These are phyloP conservation scores for Saccharomycopsis guyanensis DNA, from an alignment of 805 yeast species.

Conservation along the genomic window DNA sequence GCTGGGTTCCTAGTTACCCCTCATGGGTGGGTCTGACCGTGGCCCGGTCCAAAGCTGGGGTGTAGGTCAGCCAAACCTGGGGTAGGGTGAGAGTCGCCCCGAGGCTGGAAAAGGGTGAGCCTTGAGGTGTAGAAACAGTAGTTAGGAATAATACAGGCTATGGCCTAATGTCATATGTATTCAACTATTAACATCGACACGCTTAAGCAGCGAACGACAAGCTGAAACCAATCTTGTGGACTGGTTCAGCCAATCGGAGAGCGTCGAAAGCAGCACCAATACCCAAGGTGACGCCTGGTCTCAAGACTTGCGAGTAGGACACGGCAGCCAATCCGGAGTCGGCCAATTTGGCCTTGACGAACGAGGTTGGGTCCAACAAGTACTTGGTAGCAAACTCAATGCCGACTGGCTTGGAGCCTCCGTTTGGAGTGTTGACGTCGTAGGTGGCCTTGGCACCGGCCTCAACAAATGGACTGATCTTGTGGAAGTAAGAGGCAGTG, in stretches of 20 bases:
- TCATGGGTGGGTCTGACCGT: too few relatives aligned
- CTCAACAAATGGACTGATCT: slow-evolving; percentile 83
- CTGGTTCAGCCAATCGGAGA: slow-evolving; percentile 85
- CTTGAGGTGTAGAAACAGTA: too few relatives aligned
- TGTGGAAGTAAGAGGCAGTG: slow-evolving; percentile 96
- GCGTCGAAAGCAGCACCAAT: slow-evolving; percentile 97
- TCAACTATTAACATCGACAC: too few relatives aligned
- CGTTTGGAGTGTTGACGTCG: slow-evolving; percentile 65
- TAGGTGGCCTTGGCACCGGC: slow-evolving; percentile 97
- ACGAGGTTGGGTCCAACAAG: slow-evolving; percentile 77
- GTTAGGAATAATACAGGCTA: background rate
- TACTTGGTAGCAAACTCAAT: slow-evolving; percentile 96
- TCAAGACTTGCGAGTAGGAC: slow-evolving; percentile 88
- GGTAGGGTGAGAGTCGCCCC: too few relatives aligned
- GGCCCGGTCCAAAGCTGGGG: too few relatives aligned
- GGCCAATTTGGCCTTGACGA: slow-evolving; percentile 94
- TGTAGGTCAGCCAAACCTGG: too few relatives aligned
- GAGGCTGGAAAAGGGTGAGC: too few relatives aligned
- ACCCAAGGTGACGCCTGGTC: slow-evolving; percentile 95
- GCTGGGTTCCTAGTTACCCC: too few relatives aligned
- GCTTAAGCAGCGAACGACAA: slow-evolving; percentile 81
- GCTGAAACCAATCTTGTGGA: slow-evolving; percentile 96
- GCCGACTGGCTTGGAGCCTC: slow-evolving; percentile 72
- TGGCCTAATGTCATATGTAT: too few relatives aligned
- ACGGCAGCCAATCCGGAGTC: slow-evolving; percentile 93